Conservation (phyloP, 495 filamentous ascomycete species). For the Achaetomiella virescens region DNA sequence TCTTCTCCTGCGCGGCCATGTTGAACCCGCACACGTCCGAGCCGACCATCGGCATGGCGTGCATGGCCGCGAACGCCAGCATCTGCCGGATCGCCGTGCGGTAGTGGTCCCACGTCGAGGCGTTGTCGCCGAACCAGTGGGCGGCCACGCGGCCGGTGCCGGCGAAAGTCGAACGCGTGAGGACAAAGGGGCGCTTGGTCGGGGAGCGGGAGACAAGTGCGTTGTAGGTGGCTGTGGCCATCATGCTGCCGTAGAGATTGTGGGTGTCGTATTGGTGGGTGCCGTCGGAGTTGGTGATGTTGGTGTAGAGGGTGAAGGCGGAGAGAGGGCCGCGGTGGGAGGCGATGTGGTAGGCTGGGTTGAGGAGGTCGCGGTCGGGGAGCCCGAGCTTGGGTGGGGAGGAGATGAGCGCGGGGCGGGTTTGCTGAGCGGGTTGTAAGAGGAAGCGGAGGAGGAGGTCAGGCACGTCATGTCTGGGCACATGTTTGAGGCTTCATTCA, state of each 20-base stretch:
- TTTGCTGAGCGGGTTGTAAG: background rate
- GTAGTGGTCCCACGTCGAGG: slow-evolving; percentile 68
- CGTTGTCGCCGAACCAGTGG: slow-evolving; percentile 88
- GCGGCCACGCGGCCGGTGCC: slow-evolving; percentile 70
- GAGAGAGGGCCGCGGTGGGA: slow-evolving; percentile 62
- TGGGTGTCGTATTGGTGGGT: slow-evolving; percentile 71
- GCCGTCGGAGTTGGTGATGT: slow-evolving; percentile 66
- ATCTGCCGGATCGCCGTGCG: slow-evolving; percentile 61
- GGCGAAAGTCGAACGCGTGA: slow-evolving; percentile 48
- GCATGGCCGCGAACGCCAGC: slow-evolving; percentile 68
- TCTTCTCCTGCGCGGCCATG: slow-evolving; percentile 59
- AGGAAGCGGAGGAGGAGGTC: background rate
- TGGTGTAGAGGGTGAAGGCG: slow-evolving; percentile 65
- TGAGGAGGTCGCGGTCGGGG: slow-evolving; percentile 57
- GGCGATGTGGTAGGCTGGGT: slow-evolving; percentile 65
- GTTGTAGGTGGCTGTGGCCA: slow-evolving; percentile 57
- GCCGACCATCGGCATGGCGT: slow-evolving; percentile 78
- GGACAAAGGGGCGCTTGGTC: slow-evolving; percentile 61
- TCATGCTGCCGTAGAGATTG: slow-evolving; percentile 84
- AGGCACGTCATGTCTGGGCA: slow-evolving; percentile 19
- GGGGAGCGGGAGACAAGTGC: slow-evolving; percentile 65
- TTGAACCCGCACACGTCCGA: slow-evolving; percentile 79
- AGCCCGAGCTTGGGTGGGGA: slow-evolving; percentile 41
- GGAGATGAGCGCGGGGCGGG: background rate
- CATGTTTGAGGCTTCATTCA: slow-evolving; percentile 49